Evolutionary conservation across 2,329 filamentous ascomycete genomes (phyloP), one percentile per base, ranked within the genome.

Genomic region (Huntiella moniliformis): DNA sequence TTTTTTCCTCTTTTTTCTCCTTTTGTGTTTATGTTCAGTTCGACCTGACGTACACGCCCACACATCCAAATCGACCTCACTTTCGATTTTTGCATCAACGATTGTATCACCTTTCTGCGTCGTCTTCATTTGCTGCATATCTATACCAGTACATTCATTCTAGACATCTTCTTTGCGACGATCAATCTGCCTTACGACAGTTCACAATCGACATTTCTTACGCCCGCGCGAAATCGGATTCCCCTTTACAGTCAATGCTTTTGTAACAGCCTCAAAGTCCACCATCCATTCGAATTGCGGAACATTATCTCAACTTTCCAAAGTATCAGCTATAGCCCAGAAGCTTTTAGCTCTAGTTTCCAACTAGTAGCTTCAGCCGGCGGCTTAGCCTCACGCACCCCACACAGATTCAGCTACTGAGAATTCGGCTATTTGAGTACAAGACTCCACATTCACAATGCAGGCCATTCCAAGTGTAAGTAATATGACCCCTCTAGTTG

Each of bases 391-490:
- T 34, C 34, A 28, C 22, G 22, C 22, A 28, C 22, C 22, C 22
- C 22, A 4, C 22, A 28, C 22, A 28, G 22, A 28, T 35, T 8
- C 18, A 42, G 13, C 28, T 16, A 34, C 40, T 42, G 28, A 42
- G 28, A 33, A 12, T 4, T 32, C n/a, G 31, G 13, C 6, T 17
- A 16, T 42, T 17, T 2, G 15, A 18, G 40, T 32, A 13, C 34
- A 4, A 16, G 33, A 16, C 13, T 13, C 17, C 28, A 40, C 40
- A 40, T 5, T 28, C 44, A 67, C 58, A 56, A 71, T 71, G 68
- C 68, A 71, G 65, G 63, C 67, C 54, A 64, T 71, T 61, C 67
- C 68, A 55, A 66, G 61, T 59, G 64, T 67, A 61, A 62, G 64
- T 28, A 28, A 6, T 28, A 28, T 8, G 10, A 28, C 22, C 22